Conservation (phyloP, 331 rosid genomes). For the Stylosanthes scabra region DNA sequence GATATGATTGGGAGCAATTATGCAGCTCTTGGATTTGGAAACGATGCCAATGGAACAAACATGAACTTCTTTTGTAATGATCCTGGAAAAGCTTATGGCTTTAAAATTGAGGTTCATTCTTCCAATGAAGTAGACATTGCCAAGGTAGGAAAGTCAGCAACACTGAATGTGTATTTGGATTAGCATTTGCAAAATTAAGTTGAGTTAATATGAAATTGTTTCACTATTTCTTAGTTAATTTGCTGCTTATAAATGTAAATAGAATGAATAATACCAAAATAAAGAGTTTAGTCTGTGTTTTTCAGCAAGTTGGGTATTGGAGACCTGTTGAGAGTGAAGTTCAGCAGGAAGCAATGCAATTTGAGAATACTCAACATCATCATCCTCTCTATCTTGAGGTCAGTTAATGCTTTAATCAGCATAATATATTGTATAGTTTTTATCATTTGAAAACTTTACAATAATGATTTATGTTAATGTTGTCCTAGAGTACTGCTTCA, state of each 20-base stretch:
- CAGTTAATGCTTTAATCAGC: slow-evolving; percentile 16
- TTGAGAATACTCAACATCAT: slow-evolving; percentile 36
- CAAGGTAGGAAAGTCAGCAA: slow-evolving; percentile 54
- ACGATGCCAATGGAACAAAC: slow-evolving; percentile 45
- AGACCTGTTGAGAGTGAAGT: slow-evolving; percentile 39
- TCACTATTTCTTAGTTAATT: too few species aligned
- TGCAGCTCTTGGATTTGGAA: slow-evolving; percentile 39
- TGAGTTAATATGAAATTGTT: too few species aligned
- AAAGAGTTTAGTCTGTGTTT: slow-evolving; percentile 31
- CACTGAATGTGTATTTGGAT: not conserved
- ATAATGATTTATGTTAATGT: slow-evolving; percentile 32
- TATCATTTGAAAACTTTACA: slow-evolving; percentile 17
- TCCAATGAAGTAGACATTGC: slow-evolving; percentile 46
- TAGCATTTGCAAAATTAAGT: too few species aligned
- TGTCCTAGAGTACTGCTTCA: slow-evolving; percentile 47
- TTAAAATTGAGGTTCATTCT: slow-evolving; percentile 46
- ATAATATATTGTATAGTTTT: slow-evolving; percentile 15
- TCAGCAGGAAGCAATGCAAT: slow-evolving; percentile 37
- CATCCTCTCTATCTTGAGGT: slow-evolving; percentile 46
- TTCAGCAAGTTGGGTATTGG: slow-evolving; percentile 40
- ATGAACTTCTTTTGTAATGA: slow-evolving; percentile 44
- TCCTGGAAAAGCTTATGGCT: slow-evolving; percentile 46
- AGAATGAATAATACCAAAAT: too few species aligned
- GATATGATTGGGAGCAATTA: slow-evolving; percentile 52
- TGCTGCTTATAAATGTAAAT: too few species aligned